Conservation (phyloP, 345 rosid genomes). For the Clausena lansium region DNA sequence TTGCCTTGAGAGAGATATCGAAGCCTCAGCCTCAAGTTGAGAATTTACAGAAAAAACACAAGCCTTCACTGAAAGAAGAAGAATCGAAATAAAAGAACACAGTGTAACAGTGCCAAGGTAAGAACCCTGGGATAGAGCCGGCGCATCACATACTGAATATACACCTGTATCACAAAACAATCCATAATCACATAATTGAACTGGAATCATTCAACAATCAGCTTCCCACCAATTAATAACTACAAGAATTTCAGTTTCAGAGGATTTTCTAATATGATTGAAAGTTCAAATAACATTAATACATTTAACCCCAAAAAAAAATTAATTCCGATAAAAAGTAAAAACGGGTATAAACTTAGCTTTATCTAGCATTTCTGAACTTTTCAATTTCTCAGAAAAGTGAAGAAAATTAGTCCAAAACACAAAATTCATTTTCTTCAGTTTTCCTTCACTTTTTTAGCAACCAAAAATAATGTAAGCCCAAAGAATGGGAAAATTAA, state of each 20-base stretch:
- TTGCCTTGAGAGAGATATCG: conserved; percentile 62
- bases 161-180: conserved; percentile 55
- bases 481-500: not conserved
- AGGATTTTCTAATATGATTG: not conserved
- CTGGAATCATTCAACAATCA: not conserved
- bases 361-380: not conserved
- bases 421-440: not conserved
- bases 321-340: not conserved
- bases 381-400: not conserved
- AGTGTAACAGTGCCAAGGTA: conserved; percentile 84
- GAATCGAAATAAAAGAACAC: conserved; percentile 63
- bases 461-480: not conserved
- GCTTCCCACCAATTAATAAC: not conserved
- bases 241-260: not conserved
- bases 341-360: not conserved
- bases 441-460: not conserved
- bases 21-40: conserved; percentile 66
- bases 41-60: conserved; percentile 79
- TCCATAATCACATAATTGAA: not conserved
- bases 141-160: conserved; percentile 67
- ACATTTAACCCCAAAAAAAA: not conserved
- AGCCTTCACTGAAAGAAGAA: conserved; percentile 76
- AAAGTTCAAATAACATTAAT: not conserved
- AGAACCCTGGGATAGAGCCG: conserved; percentile 85
- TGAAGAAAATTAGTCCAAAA: too few species aligned